A percentile compares a stretch with the other conserved stretches of the same genome.
These are phyloP conservation scores for Picea abies DNA, from an alignment of 83 land plant genomes.

Conservation along the genomic window DNA sequence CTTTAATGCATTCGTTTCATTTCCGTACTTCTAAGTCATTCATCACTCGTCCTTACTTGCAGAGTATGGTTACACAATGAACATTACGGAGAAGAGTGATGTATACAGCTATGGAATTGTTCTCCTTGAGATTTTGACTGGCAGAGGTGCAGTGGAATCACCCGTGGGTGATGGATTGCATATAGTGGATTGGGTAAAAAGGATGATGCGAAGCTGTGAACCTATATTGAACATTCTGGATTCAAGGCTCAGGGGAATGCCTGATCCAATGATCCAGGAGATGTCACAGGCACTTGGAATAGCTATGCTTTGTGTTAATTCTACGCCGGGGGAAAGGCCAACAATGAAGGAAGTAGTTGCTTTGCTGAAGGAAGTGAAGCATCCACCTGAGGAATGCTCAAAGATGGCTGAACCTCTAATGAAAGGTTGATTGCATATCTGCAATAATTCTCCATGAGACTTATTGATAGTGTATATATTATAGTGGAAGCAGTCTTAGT, in stretches of 20 bases:
- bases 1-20: neutral
- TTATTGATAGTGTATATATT: conserved; percentile 6
- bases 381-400: conserved; percentile 54
- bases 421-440: neutral
- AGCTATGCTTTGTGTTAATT: conserved; percentile 72
- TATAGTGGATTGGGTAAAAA: conserved; percentile 88
- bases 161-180: conserved; percentile 62
- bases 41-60: conserved; percentile 14
- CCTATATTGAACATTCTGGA: conserved; percentile 56
- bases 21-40: neutral
- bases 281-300: conserved; percentile 76
- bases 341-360: conserved; percentile 84
- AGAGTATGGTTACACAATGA: conserved; percentile 91
- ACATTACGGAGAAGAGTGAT: conserved; percentile 92
- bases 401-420: conserved; percentile 32
- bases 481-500: neutral
- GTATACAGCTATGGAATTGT: conserved; percentile 89
- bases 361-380: conserved; percentile 69
- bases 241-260: conserved; percentile 62
- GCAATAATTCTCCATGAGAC: neutral
- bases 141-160: conserved; percentile 67
- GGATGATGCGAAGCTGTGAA: conserved; percentile 65
- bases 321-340: conserved; percentile 62
- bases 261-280: conserved; percentile 73
- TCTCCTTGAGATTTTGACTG: conserved; percentile 76